phyloP scores from a whole-genome alignment of 1,284 basidiomycete genomes.

The Schizophyllum amplum region DNA sequence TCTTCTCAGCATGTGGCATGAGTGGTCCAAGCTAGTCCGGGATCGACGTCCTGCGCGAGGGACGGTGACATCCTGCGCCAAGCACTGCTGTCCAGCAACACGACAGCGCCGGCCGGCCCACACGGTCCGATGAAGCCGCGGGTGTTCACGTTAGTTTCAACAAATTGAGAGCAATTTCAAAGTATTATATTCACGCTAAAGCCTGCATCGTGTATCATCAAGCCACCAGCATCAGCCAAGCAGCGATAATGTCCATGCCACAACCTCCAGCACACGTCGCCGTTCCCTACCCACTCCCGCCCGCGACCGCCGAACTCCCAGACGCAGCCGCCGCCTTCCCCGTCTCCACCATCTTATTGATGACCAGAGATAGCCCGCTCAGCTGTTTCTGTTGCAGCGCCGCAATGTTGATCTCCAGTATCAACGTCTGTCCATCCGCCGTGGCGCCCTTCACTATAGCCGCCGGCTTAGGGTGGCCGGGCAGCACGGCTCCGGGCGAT shows the following conservation, averaged over 20 bases:
- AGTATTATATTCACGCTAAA: too few relatives aligned
- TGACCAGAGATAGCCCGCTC: conserved; percentile 39
- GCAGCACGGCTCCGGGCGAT: conserved; percentile 44
- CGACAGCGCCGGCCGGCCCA: neutral
- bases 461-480: conserved; percentile 53
- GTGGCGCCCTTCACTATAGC: conserved; percentile 63
- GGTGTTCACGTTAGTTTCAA: too few relatives aligned
- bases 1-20: conserved; percentile 29
- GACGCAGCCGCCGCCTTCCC: neutral
- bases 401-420: conserved; percentile 68
- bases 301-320: neutral
- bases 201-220: too few relatives aligned
- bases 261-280: too few relatives aligned
- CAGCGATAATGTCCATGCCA: too few relatives aligned
- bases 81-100: neutral
- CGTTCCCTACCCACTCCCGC: too few relatives aligned
- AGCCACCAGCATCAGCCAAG: too few relatives aligned
- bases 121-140: neutral
- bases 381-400: conserved; percentile 61
- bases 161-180: neutral
- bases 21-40: conserved; percentile 18
- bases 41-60: neutral
- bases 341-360: neutral
- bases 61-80: neutral
- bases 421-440: conserved; percentile 60